Evolutionary conservation across 768 basidiomycete genomes (phyloP), one percentile per base, ranked within the genome.

Genomic region (Suillus weaverae): DNA sequence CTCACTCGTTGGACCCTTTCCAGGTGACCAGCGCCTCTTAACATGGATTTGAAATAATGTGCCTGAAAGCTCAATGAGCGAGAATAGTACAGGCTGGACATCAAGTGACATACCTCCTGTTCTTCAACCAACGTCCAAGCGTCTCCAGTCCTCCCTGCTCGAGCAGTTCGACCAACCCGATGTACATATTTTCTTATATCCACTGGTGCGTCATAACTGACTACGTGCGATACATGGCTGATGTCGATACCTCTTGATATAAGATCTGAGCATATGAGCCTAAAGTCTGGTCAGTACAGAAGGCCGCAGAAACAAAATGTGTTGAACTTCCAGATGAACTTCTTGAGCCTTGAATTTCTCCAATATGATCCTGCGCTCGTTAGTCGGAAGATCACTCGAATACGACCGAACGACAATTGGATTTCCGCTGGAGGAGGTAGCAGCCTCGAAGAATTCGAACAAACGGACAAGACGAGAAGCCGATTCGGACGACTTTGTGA

Each of bases 131-230:
- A 77, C 2, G 91, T 92, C 97, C 97, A 99, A 2, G 96, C 95
- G 67, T 91, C 86, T 7, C 97, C 97, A 26, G 79, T 78, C 54
- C 91, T 83, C 9, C 97, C 97, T 4, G 97, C 97, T 60, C 97
- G 85, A 3, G 97, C 97, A 6, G 97, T 99, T 51, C 97, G 85
- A 26, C 97, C 97, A 10, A 96, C 97, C 61, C 97, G 90, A 76
- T 99, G 97, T 13, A 99, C 93, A 72, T 99, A 99, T 76, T 99
- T 99, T 60, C 94, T 86, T 86, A 98, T 95, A 74, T 99, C 97
- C n/a, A 97, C 85, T 10, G 97, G 96, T 2, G 87, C 89, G 73
- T 99, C 97, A 75, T 99, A 99, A 71, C 90, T 95, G 55, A 99
- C 86, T 36, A 99, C 97, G 75, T 97, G 92, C 3, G 89, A 86